Evolutionary conservation across 805 yeast species (phyloP), one percentile per base, ranked within the genome.

Genomic region (Metschnikowia corniflorae): DNA sequence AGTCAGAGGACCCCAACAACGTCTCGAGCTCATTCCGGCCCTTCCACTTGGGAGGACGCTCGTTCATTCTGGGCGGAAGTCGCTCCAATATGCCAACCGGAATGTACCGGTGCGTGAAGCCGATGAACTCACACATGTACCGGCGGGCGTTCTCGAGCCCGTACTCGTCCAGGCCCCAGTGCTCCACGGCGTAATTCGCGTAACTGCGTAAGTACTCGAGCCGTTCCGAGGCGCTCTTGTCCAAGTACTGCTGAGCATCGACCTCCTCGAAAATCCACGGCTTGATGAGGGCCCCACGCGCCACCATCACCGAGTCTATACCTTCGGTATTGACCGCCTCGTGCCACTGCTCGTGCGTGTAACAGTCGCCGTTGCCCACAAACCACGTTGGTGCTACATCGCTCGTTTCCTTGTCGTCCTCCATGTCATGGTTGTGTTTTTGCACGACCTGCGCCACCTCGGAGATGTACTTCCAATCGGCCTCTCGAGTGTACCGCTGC

Each of bases 231-330:
- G 96, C 81, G 2, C 86, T 70, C 65, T 91, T 93, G 60, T 93
- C 99, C 44, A 93, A 63, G 58, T 87, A 80, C 61, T 93, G 97
- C 51, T 80, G 78, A 6, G 91, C 71, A 40, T 91, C 94, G 39
- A 93, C 77, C 63, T 93, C 99, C 65, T 93, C 97, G 51, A 91
- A 93, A 34, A 93, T 86, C 99, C 99, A 93, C 23, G 99, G 99
- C 63, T 93, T 93, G 58, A 93, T 89, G 47, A 93, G 73, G 2
- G 97, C 97, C 38, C 97, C 98, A 54, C 99, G 76, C 3, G 97
- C 98, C 37, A 93, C 86, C 97, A 94, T 93, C 13, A 88, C 95
- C 20, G 93, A 79, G 63, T 93, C 98, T 40, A 91, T 80, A 16
- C 84, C 83, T 20, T 75, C 75, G 31, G 78, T 74, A 18, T 65